Evolutionary conservation across 164 flowering plant species (phyloP), one percentile per base, ranked within the genome.

Genomic region (Piper betle): DNA sequence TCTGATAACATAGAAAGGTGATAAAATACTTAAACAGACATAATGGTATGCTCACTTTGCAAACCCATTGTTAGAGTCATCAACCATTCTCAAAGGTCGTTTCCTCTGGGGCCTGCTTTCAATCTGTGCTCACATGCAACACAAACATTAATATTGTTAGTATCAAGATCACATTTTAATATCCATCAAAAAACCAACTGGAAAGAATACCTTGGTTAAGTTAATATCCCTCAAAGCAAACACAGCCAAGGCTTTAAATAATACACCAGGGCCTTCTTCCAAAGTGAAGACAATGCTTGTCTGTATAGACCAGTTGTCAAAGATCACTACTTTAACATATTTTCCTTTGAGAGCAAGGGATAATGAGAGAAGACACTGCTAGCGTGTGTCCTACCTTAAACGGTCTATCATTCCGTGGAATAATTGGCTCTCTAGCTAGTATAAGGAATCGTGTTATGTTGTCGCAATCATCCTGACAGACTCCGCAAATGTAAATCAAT

Each of bases 191-290:
- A 37, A 56, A 19, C 38, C 6, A 61, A 50, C 19, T 20, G 6
- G 43, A 19, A 13, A 15, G 55, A 37, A 64, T 77, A 93, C 98
- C 97, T 93, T 93, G n/a, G 88, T 72, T 73, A 90, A 80, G 76
- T 78, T 85, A 64, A 93, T 93, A 37, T 69, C 79, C 74, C 99
- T 75, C 64, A 90, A 59, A 70, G 96, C 85, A 80, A 93, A 93
- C 53, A 81, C 99, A 2, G 97, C 94, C 74, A 93, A 75, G 39
- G 99, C 99, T 75, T 90, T 88, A 65, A 93, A 90, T 59, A 93
- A 72, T 57, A 84, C 74, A 18, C 96, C 99, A 43, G 99, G 92
- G 53, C 99, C 99, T 81, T 93, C 97, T 63, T 90, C 99, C n/a
- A 93, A 72, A 41, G 85, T 73, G 81, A 90, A 90, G 61, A 88